Base-by-base conservation (phyloP, 805 yeast genomes). In the Torulaspora franciscae region DNA sequence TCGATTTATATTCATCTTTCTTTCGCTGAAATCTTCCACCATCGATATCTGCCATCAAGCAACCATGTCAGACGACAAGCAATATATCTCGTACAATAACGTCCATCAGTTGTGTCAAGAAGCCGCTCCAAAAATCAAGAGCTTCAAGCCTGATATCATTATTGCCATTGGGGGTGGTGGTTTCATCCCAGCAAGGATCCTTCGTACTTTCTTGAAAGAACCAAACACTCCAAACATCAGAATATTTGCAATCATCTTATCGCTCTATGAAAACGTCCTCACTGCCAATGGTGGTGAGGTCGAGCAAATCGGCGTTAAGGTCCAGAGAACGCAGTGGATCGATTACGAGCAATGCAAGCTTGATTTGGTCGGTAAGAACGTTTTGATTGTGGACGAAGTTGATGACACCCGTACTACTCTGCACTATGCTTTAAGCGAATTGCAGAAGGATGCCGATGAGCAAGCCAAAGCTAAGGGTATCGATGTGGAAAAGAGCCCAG, bases 91-190 rank as follows among this genome's bases (percentile, higher is more conserved):
- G 44, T 85, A 85, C 75, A 84, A 85, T 68, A 83, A 84, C 64
- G 80, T 85, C 24, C 95, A 85, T 63, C 85, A 84, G 65, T 68
- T 81, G 54, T 80, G 85, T 65, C 85, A 80, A 59, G 75, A 72
- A 50, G 62, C 74, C 11, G 81, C 89, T 11, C 79, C 73, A 45
- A 76, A 74, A 51, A 76, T 85, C 64, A 80, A 79, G 64, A 67
- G 70, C 23, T 83, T 87, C 72, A 79, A 86, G 57, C 95, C 96
- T 32, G 95, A 90, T 66, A 75, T 87, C 47, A 86, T 90, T 68
- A 86, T 91, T 51, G 97, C 98, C 55, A 88, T 91, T 59, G 99
- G 95, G 61, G 96, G 96, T 57, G 96, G 99, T 64, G 99, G 98
- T 1, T 87, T 91, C 67, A 93, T 91, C 47, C 99, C 98, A 23